Conservation (phyloP, 371 early-diverging fungal genomes). For the Synchytrium microbalum region DNA sequence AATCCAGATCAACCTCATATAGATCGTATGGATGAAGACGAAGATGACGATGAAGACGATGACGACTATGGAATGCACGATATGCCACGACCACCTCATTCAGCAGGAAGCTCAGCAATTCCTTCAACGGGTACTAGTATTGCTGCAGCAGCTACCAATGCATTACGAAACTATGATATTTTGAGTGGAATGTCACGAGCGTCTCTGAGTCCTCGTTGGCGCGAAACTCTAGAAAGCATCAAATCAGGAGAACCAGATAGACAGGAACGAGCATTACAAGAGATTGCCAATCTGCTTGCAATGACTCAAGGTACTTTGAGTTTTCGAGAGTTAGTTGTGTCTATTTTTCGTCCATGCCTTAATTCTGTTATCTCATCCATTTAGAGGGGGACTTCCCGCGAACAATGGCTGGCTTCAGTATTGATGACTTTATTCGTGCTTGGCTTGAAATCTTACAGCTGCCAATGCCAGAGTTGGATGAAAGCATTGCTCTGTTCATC, state of each 20-base stretch:
- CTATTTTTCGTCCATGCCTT: no score
- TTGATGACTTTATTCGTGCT: slow-evolving; percentile 29
- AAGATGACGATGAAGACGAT: not conserved
- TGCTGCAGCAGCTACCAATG: not conserved
- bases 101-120: no score
- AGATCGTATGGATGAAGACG: not conserved
- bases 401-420: slow-evolving; percentile 27
- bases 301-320: slow-evolving; percentile 29
- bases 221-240: not conserved
- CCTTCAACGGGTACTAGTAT: no score
- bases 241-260: slow-evolving; percentile 13
- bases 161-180: not conserved
- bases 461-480: slow-evolving; percentile 9
- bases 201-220: not conserved
- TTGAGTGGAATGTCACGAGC: not conserved
- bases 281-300: slow-evolving; percentile 31
- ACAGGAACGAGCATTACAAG: slow-evolving; percentile 37
- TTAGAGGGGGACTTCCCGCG: not conserved
- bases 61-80: no score
- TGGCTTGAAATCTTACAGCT: slow-evolving; percentile 21
- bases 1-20: not conserved
- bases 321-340: not conserved
- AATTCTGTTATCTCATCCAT: not conserved
- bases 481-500: slow-evolving; percentile 12
- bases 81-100: no score